phyloP scores from a whole-genome alignment of 208 protist genomes.

The Trypanosoma mega region DNA sequence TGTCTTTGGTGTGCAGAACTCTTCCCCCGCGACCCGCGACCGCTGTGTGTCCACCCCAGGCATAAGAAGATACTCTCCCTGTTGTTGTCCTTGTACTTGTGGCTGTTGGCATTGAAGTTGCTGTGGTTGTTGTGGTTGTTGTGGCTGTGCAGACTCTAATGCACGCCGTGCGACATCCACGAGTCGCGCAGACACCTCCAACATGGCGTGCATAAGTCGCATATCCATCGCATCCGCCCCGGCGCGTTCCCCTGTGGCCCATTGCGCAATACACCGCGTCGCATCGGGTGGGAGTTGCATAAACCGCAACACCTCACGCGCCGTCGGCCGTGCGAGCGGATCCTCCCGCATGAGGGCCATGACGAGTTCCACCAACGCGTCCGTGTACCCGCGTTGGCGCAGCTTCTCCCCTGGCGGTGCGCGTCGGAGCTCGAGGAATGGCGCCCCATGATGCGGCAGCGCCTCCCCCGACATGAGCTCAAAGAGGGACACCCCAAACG shows the following conservation, averaged over 20 bases:
- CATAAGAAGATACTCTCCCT: background rate
- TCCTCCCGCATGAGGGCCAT: constrained; percentile 48
- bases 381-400: constrained; percentile 58
- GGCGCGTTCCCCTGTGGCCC: constrained; percentile 12
- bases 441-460: constrained; percentile 74
- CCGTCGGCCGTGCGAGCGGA: constrained; percentile 59
- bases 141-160: background rate
- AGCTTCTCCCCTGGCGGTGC: constrained; percentile 38
- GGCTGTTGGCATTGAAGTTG: constrained; percentile 1
- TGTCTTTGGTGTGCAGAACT: constrained; percentile 33
- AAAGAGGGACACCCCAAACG: constrained; percentile 89
- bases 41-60: background rate
- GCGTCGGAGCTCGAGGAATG: constrained; percentile 62
- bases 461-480: constrained; percentile 83
- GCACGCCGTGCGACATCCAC: constrained; percentile 20
- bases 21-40: constrained; percentile 14
- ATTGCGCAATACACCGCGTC: constrained; percentile 29
- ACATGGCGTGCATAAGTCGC: constrained; percentile 31
- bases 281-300: constrained; percentile 47
- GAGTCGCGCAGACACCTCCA: constrained; percentile 37
- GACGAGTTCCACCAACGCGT: constrained; percentile 47
- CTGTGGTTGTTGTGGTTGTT: background rate
- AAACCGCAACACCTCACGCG: constrained; percentile 61
- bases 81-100: background rate
- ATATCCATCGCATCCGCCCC: constrained; percentile 9